phyloP scores from a whole-genome alignment of 1,284 basidiomycete genomes.

The Fomes fomentarius region DNA sequence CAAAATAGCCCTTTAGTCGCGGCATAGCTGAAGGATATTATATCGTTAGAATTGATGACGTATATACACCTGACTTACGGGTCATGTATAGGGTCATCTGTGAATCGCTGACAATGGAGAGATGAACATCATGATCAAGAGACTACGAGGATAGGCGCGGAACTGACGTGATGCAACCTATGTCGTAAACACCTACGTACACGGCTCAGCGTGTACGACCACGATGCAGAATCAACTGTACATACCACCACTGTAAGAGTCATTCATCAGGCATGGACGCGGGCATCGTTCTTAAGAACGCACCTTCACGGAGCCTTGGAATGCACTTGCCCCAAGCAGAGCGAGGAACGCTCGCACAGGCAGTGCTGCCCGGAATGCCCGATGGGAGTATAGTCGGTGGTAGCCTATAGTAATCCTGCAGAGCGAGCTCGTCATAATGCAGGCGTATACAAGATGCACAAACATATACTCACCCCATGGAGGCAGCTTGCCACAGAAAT shows the following conservation, averaged over 20 bases:
- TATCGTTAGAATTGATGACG: neutral
- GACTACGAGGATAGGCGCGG: neutral
- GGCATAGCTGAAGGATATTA: slow-evolving; percentile 52
- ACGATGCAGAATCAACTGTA: neutral
- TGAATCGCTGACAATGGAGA: slow-evolving; percentile 69
- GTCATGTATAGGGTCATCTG: slow-evolving; percentile 75
- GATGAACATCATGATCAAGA: neutral
- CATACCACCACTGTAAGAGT: slow-evolving; percentile 33
- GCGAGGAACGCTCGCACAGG: slow-evolving; percentile 63
- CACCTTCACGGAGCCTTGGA: slow-evolving; percentile 68
- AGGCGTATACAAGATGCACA: neutral
- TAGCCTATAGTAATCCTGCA: slow-evolving; percentile 74
- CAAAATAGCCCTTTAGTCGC: slow-evolving; percentile 75
- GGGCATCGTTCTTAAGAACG: too few species aligned
- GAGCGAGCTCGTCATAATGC: neutral
- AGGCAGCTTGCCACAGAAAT: slow-evolving; percentile 69
- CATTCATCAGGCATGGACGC: too few species aligned
- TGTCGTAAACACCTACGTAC: slow-evolving; percentile 77
- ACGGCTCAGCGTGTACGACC: neutral
- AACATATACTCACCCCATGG: slow-evolving; percentile 58
- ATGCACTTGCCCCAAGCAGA: slow-evolving; percentile 70
- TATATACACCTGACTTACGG: slow-evolving; percentile 47
- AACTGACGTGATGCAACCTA: slow-evolving; percentile 71
- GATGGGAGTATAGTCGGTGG: slow-evolving; percentile 78
- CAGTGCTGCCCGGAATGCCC: slow-evolving; percentile 63